Evolutionary conservation across 352 stramenopile genomes (phyloP).

Genomic region (Aphanomyces cochlioides): DNA sequence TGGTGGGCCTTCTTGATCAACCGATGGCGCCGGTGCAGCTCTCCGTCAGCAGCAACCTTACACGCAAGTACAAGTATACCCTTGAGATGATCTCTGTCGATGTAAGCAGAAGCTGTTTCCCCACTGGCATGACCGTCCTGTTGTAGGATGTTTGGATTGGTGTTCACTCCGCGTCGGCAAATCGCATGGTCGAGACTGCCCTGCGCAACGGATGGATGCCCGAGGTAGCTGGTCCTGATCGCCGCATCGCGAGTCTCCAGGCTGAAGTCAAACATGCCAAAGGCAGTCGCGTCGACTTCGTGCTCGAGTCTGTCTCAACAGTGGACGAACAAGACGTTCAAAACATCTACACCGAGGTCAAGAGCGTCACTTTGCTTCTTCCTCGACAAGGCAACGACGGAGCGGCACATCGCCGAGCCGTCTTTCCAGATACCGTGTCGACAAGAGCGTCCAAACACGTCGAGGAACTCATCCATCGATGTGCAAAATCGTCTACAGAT

Average conservation of each 20-base stretch:
- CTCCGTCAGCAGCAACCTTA: conserved; percentile 66
- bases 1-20: conserved; percentile 70
- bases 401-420: conserved; percentile 37
- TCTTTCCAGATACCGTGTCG: conserved; percentile 80
- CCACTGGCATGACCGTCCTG: conserved; percentile 6
- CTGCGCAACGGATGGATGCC: conserved; percentile 57
- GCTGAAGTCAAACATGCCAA: conserved; percentile 76
- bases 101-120: conserved; percentile 39
- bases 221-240: conserved; percentile 48
- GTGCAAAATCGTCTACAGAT: conserved; percentile 33
- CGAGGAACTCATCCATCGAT: conserved; percentile 59
- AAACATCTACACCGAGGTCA: conserved; percentile 80
- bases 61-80: conserved; percentile 81
- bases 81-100: conserved; percentile 81
- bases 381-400: conserved; percentile 12
- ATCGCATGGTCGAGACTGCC: conserved; percentile 73
- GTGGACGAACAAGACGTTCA: conserved; percentile 38
- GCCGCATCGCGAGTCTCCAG: conserved; percentile 35
- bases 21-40: conserved; percentile 64
- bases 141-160: conserved; percentile 60
- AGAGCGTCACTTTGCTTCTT: conserved; percentile 68
- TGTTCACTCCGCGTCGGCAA: conserved; percentile 70
- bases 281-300: conserved; percentile 81
- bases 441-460: conserved; percentile 74
- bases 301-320: conserved; percentile 43